Evolutionary conservation across 345 rosid species (phyloP), one percentile per base, ranked within the genome.

Genomic region (Citrus mangshanensis): DNA sequence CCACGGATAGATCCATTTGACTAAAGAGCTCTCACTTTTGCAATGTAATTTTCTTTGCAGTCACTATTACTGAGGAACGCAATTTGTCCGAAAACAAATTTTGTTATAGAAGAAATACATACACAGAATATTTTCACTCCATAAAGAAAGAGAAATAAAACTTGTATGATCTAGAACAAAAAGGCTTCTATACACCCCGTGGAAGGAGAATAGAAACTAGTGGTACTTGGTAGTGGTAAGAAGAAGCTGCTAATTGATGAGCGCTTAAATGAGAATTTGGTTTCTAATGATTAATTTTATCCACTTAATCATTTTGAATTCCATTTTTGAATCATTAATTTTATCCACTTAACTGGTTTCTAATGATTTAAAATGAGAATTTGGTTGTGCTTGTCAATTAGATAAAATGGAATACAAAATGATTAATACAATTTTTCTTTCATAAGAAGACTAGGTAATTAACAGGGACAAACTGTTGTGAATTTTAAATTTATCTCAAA

Each of bases 1-100:
- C 95, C 90, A 0, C 88, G 97, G 34, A 87, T 93, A 55, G 93
- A 93, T 73, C 94, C 97, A 72, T 93, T 93, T 24, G 93, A 93
- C 82, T 91, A 81, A 70, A 65, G 61, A 84, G 42, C 76, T 34
- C 22, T 30, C 71, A 60, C n/a, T 60, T 42, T 68, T 40, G 75
- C 28, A 21, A 42, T 42, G 77, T 74, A 63, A 42, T 74, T 27
- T 62, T 4, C 54, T 16, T 42, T 37, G 66, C 25, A 60, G 37
- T 60, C 19, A 38, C 25, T 24, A 28, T 19, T 13, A 2, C 28
- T 61, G 18, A 40, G 24, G 68, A 40, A 40, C 35, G 5, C 8
- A 38, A 18, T 60, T 24, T 35, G 7, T 24, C 22, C 46, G 6
- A 10, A 14, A 21, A 38, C 66, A 59, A 37, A 59, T 14, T 32